Evolutionary conservation across 2,329 filamentous ascomycete species (phyloP).

Genomic region (Lachnellula occidentalis): DNA sequence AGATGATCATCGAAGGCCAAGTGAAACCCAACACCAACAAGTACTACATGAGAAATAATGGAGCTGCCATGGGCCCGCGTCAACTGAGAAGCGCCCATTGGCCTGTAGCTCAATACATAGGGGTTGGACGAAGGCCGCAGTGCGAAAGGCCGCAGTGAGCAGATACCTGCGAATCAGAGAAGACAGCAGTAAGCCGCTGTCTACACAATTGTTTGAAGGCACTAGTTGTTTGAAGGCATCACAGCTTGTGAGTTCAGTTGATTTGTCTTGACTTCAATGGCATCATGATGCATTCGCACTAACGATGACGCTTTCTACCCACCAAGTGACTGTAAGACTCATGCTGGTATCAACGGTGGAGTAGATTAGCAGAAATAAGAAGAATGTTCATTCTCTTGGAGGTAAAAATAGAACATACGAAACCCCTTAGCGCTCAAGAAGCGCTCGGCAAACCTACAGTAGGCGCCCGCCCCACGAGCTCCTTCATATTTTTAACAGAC

Average conservation of each 20-base stretch:
- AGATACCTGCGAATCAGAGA: neutral
- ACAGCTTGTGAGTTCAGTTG: too few species aligned
- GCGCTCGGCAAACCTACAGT: too few species aligned
- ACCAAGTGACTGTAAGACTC: too few species aligned
- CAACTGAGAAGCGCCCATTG: neutral
- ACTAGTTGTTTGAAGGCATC: too few species aligned
- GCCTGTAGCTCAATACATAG: neutral
- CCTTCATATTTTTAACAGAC: neutral
- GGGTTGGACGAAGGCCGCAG: neutral
- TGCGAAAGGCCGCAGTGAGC: too few species aligned
- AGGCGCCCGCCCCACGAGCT: neutral
- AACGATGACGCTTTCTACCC: too few species aligned
- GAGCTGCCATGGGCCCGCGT: neutral
- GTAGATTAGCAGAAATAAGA: too few species aligned
- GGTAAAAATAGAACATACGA: neutral
- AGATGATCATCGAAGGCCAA: neutral
- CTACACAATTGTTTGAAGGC: neutral
- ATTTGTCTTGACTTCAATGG: too few species aligned
- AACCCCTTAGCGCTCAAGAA: too few species aligned
- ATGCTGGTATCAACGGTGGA: too few species aligned
- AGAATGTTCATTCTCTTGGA: neutral
- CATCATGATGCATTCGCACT: too few species aligned
- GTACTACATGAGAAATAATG: neutral
- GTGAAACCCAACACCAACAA: slow-evolving; percentile 4
- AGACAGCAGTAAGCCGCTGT: neutral